Conservation (phyloP, 1,139 yeast genomes). For the Kazachstania sp. region DNA sequence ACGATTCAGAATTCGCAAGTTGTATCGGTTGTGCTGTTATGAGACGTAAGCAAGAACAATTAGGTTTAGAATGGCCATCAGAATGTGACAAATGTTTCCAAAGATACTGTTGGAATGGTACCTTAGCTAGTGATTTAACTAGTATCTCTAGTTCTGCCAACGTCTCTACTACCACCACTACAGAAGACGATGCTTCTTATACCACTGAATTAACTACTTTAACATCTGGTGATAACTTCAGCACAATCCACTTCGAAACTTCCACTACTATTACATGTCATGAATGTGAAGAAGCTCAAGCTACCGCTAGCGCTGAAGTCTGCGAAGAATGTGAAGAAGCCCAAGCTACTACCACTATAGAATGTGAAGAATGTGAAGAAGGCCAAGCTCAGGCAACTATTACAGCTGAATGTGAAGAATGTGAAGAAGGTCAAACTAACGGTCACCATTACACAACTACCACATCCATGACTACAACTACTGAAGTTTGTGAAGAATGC, state of each 20-base stretch:
- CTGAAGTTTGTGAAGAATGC: constrained; percentile 2
- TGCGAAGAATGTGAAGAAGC: constrained; percentile 1
- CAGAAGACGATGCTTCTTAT: constrained; percentile 10
- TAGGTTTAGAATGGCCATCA: constrained; percentile 50
- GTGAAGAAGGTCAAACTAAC: constrained; percentile 1
- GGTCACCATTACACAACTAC: constrained; percentile 1
- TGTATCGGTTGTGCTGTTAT: constrained; percentile 87
- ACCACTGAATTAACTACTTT: not conserved
- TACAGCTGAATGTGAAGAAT: constrained; percentile 1
- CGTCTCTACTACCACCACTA: constrained; percentile 4
- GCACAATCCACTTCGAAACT: constrained; percentile 2
- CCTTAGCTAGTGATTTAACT: constrained; percentile 10
- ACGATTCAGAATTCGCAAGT: constrained; percentile 63
- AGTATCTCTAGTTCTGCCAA: constrained; percentile 5
- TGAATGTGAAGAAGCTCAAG: constrained; percentile 2
- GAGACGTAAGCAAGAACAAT: constrained; percentile 72
- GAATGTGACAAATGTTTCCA: constrained; percentile 69
- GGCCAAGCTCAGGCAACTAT: not conserved
- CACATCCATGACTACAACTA: constrained; percentile 1
- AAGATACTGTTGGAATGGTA: constrained; percentile 79
- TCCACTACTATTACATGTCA: constrained; percentile 2
- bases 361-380: not conserved
- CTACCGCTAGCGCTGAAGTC: not conserved
- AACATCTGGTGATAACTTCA: not conserved
- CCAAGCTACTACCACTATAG: not conserved